Evolutionary conservation across 345 rosid species (phyloP), one percentile per base, ranked within the genome.

Genomic region (Heritiera littoralis): DNA sequence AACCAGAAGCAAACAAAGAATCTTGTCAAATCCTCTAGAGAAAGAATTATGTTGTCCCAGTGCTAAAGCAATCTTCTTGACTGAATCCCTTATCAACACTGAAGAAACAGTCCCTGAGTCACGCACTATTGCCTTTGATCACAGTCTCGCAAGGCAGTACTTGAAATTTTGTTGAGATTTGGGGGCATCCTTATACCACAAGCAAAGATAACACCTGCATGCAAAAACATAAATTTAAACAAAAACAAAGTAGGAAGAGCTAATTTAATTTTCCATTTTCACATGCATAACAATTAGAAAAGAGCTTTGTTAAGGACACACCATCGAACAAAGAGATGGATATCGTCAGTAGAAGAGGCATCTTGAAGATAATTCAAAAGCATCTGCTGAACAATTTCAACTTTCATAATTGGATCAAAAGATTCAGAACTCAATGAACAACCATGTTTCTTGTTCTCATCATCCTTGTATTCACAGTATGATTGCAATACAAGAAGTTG

Each of bases 1-100:
- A 74, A 96, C 99, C 97, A 96, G 89, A 80, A 96, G 99, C 99
- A 96, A 72, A 82, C 90, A 88, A 83, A 94, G 95, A 83, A 96
- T 94, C 87, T 94, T 96, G 81, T 96, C 97, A 72, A 96, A 96
- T 82, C 99, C 99, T 87, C 99, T 89, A 77, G 91, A 89, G 83
- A 96, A 96, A 71, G 99, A 94, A 88, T 89, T 96, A 71, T 94
- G 91, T 80, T 89, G 92, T 82, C 97, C 99, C 81, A 96, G 81
- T 38, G 92, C 90, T 86, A 89, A 83, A 76, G 95, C 89, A 80
- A 96, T 89, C 86, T 90, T 92, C 91, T 96, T 96, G 30, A 90
- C 82, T 10, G 89, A 87, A 73, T 90, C 95, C 85, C 98, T 92
- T 14, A 84, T 83, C 85, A 93, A 85, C 66, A 80, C 80, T 15